Conservation (phyloP, 306 rosid genomes). For the Prunus mume region DNA sequence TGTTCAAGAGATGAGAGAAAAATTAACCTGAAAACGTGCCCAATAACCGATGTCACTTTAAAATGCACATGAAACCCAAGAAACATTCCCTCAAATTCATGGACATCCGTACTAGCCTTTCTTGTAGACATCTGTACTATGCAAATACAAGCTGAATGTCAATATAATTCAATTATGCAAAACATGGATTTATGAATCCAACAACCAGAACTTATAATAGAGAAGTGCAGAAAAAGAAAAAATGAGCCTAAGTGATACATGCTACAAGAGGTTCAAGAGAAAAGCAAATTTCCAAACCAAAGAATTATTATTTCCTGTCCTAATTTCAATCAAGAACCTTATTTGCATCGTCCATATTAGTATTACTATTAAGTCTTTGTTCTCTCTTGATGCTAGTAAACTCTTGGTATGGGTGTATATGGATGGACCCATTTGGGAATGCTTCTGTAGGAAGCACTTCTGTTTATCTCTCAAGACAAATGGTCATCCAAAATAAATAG, state of each 20-base stretch:
- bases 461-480: neutral
- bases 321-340: neutral
- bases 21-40: constrained; percentile 85
- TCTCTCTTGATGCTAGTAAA: neutral
- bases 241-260: neutral
- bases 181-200: neutral
- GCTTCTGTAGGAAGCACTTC: no score
- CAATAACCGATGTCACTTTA: constrained; percentile 94
- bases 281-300: neutral
- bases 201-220: neutral
- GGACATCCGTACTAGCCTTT: constrained; percentile 83
- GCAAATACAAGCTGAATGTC: constrained; percentile 18
- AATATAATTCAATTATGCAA: neutral
- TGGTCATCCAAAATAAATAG: neutral
- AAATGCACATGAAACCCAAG: constrained; percentile 48
- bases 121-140: constrained; percentile 72
- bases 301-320: neutral
- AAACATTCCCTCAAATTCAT: constrained; percentile 80
- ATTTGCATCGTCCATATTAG: neutral
- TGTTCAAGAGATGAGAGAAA: constrained; percentile 19
- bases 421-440: no score
- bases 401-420: neutral
- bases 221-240: neutral
- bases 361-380: neutral
- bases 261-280: neutral